Conservation (phyloP, 257 asterid species). For the Osmanthus fragrans region DNA sequence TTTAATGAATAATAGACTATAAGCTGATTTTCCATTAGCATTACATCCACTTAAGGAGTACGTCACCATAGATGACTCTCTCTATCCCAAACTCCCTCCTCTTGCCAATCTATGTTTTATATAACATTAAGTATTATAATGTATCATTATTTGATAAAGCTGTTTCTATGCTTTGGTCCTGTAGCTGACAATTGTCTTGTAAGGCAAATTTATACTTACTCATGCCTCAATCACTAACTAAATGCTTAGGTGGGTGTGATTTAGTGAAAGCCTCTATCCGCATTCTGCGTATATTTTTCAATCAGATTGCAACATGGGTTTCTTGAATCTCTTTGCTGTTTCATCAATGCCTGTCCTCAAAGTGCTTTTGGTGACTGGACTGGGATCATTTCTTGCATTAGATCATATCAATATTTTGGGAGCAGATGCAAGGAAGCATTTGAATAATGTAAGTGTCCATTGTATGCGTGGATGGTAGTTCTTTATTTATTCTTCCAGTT, state of each 20-base stretch:
- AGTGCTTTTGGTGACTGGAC: constrained; percentile 75
- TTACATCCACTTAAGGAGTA: not conserved
- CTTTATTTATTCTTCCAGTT: constrained; percentile 2
- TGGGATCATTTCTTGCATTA: constrained; percentile 71
- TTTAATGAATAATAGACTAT: not conserved
- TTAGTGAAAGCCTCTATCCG: not conserved
- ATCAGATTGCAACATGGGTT: constrained; percentile 45
- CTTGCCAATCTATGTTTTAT: no score
- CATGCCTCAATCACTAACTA: not conserved
- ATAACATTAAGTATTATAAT: no score
- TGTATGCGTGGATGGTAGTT: not conserved
- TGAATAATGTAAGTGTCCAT: constrained; percentile 60
- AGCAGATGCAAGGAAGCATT: constrained; percentile 77
- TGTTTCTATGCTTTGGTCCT: not conserved
- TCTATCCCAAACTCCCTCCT: not conserved
- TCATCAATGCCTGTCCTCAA: constrained; percentile 77
- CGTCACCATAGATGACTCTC: not conserved
- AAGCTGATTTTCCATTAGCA: not conserved
- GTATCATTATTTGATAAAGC: not conserved
- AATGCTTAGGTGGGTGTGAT: not conserved
- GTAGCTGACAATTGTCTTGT: not conserved
- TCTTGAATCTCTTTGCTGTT: constrained; percentile 63
- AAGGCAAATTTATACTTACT: not conserved
- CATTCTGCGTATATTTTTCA: not conserved
- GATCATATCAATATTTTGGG: constrained; percentile 61